These are phyloP conservation scores for Coemansia sp. DNA, from an alignment of 192 early-diverging fungal genomes.

Conservation along the genomic window DNA sequence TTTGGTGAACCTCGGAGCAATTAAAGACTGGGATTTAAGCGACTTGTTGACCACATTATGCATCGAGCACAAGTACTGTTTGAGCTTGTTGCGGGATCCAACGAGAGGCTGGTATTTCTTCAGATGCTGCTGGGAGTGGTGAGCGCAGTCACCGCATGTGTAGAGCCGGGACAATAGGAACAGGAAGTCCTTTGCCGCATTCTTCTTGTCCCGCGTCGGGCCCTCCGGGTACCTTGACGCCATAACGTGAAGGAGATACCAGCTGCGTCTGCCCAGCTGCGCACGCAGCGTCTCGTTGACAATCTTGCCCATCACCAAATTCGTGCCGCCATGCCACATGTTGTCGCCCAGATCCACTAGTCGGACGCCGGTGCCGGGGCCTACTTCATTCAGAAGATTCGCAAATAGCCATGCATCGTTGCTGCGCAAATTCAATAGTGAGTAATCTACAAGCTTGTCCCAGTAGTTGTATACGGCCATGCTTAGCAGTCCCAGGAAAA, in stretches of 20 bases:
- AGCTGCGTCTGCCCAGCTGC: conserved; percentile 84
- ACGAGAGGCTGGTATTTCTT: conserved; percentile 79
- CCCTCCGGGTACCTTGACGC: conserved; percentile 80
- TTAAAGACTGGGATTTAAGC: conserved; percentile 80
- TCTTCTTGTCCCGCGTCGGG: conserved; percentile 74
- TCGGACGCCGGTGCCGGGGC: conserved; percentile 1
- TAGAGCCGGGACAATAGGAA: conserved; percentile 83
- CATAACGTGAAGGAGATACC: conserved; percentile 95
- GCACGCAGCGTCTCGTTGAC: conserved; percentile 73
- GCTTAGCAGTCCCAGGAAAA: conserved; percentile 23
- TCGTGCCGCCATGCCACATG: conserved; percentile 43
- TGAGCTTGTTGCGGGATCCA: conserved; percentile 64
- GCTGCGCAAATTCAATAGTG: conserved; percentile 31
- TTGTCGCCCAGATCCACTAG: conserved; percentile 17
- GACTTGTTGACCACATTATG: conserved; percentile 92
- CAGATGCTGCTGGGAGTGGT: conserved; percentile 80
- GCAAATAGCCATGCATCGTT: conserved; percentile 28
- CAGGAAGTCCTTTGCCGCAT: conserved; percentile 77
- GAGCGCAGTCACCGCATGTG: conserved; percentile 95
- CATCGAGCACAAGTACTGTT: conserved; percentile 84
- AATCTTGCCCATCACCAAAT: conserved; percentile 70
- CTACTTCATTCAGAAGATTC: conserved; percentile 29
- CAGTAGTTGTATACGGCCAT: conserved; percentile 38
- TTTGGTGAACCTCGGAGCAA: conserved; percentile 71
- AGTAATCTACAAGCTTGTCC: conserved; percentile 38